These are phyloP conservation scores for Picochlorum sp. DNA, from an alignment of 139 green algal genomes.

Conservation along the genomic window DNA sequence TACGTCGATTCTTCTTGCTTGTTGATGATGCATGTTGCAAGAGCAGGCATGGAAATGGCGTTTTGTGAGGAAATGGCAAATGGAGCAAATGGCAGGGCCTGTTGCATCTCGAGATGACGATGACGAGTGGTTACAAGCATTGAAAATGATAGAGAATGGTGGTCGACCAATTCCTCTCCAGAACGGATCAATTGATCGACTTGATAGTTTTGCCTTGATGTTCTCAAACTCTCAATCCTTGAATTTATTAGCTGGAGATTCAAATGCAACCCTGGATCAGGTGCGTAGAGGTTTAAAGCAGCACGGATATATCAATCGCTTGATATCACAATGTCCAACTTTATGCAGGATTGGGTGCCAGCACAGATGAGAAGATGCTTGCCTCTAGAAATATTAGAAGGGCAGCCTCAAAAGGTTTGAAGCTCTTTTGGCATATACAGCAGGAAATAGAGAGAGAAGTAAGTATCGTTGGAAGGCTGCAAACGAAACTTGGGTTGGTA, in stretches of 20 bases:
- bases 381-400: not conserved
- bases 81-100: conserved; percentile 6
- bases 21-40: conserved; percentile 2
- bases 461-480: conserved; percentile 8
- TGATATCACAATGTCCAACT: not conserved
- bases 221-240: not conserved
- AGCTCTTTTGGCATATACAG: conserved; percentile 19
- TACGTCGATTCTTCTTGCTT: not conserved
- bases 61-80: conserved; percentile 34
- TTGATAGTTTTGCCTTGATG: not conserved
- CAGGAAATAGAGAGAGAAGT: conserved; percentile 32
- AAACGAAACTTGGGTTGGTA: conserved; percentile 17
- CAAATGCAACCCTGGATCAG: not conserved
- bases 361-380: not conserved
- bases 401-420: conserved; percentile 18
- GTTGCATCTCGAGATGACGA: conserved; percentile 13
- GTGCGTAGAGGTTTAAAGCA: too few species aligned
- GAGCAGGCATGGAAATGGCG: conserved; percentile 26
- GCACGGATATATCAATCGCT: too few species aligned
- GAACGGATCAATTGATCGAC: not conserved
- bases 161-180: conserved; percentile 17
- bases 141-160: conserved; percentile 8
- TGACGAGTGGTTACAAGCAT: conserved; percentile 23
- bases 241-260: not conserved
- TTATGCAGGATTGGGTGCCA: not conserved